These are phyloP conservation scores for Colletotrichum neosansevieriae DNA, from an alignment of 2,329 filamentous ascomycete species.

Conservation along the genomic window DNA sequence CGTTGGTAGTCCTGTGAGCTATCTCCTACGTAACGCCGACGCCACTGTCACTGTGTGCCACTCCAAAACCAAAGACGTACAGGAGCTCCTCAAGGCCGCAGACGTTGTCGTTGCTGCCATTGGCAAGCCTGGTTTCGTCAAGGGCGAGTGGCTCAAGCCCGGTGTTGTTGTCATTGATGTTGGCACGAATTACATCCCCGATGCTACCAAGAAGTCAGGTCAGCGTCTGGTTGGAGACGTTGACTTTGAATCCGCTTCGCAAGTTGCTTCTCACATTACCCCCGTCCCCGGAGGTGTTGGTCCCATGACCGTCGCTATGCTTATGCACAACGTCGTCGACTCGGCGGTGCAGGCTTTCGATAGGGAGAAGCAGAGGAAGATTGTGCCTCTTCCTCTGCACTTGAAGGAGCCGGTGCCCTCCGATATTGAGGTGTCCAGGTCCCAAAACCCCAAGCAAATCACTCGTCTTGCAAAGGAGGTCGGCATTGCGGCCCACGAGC, in stretches of 20 bases:
- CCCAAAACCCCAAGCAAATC: constrained; percentile 92
- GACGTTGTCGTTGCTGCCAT: constrained; percentile 95
- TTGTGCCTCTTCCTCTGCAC: constrained; percentile 86
- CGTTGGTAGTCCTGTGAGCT: constrained; percentile 96
- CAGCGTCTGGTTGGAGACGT: constrained; percentile 95
- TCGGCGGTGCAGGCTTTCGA: constrained; percentile 86
- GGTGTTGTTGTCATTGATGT: constrained; percentile 98
- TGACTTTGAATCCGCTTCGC: constrained; percentile 84
- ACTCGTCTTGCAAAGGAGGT: constrained; percentile 86
- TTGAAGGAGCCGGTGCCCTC: constrained; percentile 87
- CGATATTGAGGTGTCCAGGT: constrained; percentile 91
- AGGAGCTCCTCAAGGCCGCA: constrained; percentile 81
- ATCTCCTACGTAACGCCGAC: constrained; percentile 93
- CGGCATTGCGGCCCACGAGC: constrained; percentile 87
- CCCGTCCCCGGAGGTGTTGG: constrained; percentile 97
- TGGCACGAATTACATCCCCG: constrained; percentile 94
- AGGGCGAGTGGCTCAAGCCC: constrained; percentile 95
- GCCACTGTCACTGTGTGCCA: constrained; percentile 98
- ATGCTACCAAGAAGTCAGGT: constrained; percentile 90
- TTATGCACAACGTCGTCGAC: constrained; percentile 94
- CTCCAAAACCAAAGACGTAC: constrained; percentile 82
- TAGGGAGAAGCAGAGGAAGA: constrained; percentile 81
- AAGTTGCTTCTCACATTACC: constrained; percentile 93
- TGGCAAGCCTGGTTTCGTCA: constrained; percentile 87
- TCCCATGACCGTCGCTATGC: constrained; percentile 99